Evolutionary conservation across 2,329 filamentous ascomycete species (phyloP).

Genomic region (Penicillium palitans): DNA sequence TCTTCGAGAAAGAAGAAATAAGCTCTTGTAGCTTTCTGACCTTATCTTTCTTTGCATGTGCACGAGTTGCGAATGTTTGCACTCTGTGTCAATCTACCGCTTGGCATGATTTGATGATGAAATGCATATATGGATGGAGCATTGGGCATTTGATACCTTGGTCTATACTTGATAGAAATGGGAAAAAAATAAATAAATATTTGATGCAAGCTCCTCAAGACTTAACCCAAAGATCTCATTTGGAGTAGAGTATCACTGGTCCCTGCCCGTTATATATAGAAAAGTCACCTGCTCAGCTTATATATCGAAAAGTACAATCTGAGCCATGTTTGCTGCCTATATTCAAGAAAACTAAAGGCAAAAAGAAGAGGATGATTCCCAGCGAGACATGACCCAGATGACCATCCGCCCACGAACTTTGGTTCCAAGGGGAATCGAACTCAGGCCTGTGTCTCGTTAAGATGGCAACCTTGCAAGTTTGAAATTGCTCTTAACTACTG

Average conservation of each 20-base stretch:
- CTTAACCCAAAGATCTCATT: not conserved
- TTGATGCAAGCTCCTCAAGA: slow-evolving; percentile 1
- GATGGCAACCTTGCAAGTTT: too few species aligned
- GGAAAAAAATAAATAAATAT: slow-evolving; percentile 8
- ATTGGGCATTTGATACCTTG: slow-evolving; percentile 32
- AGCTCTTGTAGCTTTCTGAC: slow-evolving; percentile 12
- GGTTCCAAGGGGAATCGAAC: too few species aligned
- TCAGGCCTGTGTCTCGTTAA: too few species aligned
- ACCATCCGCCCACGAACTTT: too few species aligned
- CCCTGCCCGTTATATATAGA: too few species aligned
- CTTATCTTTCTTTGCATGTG: slow-evolving; percentile 18
- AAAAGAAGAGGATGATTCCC: too few species aligned
- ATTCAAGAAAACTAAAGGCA: too few species aligned
- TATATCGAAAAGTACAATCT: too few species aligned
- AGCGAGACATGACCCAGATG: too few species aligned
- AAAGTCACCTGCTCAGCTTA: too few species aligned
- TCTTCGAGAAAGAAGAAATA: slow-evolving; percentile 41
- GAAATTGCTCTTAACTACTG: too few species aligned
- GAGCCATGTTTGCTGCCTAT: too few species aligned
- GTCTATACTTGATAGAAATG: slow-evolving; percentile 24
- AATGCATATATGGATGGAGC: slow-evolving; percentile 31
- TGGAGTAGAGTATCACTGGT: not conserved
- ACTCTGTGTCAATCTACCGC: slow-evolving; percentile 13
- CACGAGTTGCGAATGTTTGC: slow-evolving; percentile 17
- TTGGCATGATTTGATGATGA: slow-evolving; percentile 34